phyloP scores from a whole-genome alignment of 148 eudicot species.

The Simmondsia chinensis region DNA sequence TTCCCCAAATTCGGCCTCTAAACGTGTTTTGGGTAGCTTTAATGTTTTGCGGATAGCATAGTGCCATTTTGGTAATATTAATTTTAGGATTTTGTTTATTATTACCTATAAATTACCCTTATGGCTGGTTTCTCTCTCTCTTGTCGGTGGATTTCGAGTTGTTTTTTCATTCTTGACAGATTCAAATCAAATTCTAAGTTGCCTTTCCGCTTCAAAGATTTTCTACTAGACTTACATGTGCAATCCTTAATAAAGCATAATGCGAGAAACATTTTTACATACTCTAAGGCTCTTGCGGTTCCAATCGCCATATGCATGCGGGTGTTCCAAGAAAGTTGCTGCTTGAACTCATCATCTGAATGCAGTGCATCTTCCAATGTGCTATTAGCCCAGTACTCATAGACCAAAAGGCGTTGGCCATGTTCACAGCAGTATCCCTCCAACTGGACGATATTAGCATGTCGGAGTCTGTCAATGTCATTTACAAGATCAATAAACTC shows the following conservation, averaged over 20 bases:
- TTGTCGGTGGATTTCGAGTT: too few relatives aligned
- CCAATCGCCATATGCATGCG: constrained; percentile 93
- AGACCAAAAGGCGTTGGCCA: constrained; percentile 74
- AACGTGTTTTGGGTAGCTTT: too few relatives aligned
- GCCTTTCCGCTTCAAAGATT: too few relatives aligned
- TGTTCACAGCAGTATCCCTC: constrained; percentile 89
- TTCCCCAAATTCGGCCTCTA: too few relatives aligned
- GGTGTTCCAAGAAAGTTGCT: constrained; percentile 66
- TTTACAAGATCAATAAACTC: constrained; percentile 82
- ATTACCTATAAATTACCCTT: too few relatives aligned
- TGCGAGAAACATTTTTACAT: constrained; percentile 27
- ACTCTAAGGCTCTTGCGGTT: constrained; percentile 97
- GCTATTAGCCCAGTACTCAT: constrained; percentile 78
- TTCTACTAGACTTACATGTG: too few relatives aligned
- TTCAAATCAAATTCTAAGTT: too few relatives aligned
- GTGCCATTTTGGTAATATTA: too few relatives aligned
- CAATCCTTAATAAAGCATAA: background rate
- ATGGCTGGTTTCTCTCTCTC: too few relatives aligned
- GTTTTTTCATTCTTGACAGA: too few relatives aligned
- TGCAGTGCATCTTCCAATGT: constrained; percentile 79
- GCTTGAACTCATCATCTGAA: constrained; percentile 72
- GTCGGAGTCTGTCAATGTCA: constrained; percentile 65
- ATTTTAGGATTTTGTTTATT: too few relatives aligned
- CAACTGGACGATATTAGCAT: constrained; percentile 79
- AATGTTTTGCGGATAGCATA: too few relatives aligned